Base-by-base conservation (phyloP, 345 rosid species). In the Durio zibethinus region DNA sequence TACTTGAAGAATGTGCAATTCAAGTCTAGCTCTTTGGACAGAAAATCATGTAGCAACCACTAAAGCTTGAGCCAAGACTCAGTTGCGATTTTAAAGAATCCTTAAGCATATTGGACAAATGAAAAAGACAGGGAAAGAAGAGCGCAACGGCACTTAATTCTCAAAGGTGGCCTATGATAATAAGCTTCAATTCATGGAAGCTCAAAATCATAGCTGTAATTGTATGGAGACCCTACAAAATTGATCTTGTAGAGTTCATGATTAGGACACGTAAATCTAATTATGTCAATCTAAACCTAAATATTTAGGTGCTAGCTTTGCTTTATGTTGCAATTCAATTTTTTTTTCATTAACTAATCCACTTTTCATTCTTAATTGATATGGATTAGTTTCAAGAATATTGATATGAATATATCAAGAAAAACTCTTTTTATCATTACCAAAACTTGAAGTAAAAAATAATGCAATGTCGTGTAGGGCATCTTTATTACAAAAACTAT, bases 261-360 rank as follows among this genome's bases (percentile, higher is more conserved):
- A 71, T 71, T 50, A 71, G 61, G 59, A 48, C 4, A 71, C 74
- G 48, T 48, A 50, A 71, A 45, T 18, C 45, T 71, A 71, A 33
- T 71, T 29, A 50, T 71, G 25, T 33, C 75, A 10, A 31, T 50
- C 4, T 71, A 50, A 31, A 29, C n/a, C 23, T 15, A 29, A n/a
- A 47, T 27, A 7, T 47, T 69, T 69, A 31, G 57, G 40, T 15
- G 57, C 7, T 47, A 8, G 1, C 40, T 40, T 42, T 5, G 27
- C 53, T 67, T 14, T 64, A 68, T 43, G 20, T 43, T 67, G 29
- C 18, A 14, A 42, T 67, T 67, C 35, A 1, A 43, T 23, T 33
- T 15, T 10, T 60, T 14, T 27, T 20, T 65, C 29, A 65, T 25
- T 45, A 25, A 59, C 12, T 68, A 68, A 68, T 27, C 38, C 36